Evolutionary conservation across 306 rosid genomes (phyloP), one percentile per base, ranked within the genome.

Genomic region (Rubus idaeus): DNA sequence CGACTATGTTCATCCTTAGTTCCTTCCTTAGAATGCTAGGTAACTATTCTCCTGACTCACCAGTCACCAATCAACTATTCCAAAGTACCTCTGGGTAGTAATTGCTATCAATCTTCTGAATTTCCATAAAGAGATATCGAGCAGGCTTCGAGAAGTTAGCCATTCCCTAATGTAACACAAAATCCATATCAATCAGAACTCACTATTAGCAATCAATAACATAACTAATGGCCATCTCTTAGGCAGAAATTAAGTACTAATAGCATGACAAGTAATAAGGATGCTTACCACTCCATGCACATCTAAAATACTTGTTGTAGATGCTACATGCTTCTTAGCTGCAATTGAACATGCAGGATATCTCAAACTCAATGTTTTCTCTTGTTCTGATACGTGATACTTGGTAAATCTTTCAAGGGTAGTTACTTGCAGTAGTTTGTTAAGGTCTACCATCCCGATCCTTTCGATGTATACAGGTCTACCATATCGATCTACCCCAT

Each of bases 91-190:
- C 95, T 10, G 98, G 98, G 78, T 94, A 94, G 84, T 92, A 94
- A 86, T 70, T 85, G 87, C 97, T 89, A 66, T 94, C 96, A 49
- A 92, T 88, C 85, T 84, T 94, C 82, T 89, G 97, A 84, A 94
- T 94, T 88, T 94, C 97, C 75, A 81, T 80, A 49, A 94, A 90
- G 45, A 94, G 83, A 70, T 79, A 81, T 71, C 97, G 88, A 12
- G 98, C 97, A 21, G 96, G 89, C 90, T 88, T 94, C 58, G 98
- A 94, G 88, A 94, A 94, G 82, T 89, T 94, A 66, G 95, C 86
- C 89, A 92, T 76, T 74, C 97, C 97, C 98, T 94, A 20, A 39
- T 37, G 76, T 69, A 85, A 79, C 8, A 68, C n/a, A 83, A n/a
- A 18, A 26, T 64, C 11, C 71, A 55, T 65, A 70, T 67, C 62